Conservation (phyloP, 768 basidiomycete genomes). For the Mycena filopes region DNA sequence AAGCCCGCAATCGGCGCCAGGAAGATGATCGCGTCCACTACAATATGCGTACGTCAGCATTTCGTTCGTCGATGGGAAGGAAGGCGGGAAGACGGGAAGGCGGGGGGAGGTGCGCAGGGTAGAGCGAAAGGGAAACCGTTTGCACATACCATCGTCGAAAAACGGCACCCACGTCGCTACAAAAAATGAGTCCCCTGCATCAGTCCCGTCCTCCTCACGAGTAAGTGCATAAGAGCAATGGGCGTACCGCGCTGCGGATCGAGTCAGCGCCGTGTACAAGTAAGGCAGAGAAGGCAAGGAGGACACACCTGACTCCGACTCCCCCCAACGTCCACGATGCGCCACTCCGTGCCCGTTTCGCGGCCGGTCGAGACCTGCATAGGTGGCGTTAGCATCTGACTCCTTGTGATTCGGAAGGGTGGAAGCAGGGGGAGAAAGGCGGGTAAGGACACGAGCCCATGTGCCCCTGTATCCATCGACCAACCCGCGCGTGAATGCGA, state of each 20-base stretch:
- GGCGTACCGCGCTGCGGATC: constrained; percentile 32
- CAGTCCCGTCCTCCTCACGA: no score
- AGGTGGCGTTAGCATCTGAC: neutral
- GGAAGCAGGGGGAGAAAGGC: constrained; percentile 9
- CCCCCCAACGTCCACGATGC: constrained; percentile 85
- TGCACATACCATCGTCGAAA: constrained; percentile 66
- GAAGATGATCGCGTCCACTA: constrained; percentile 81
- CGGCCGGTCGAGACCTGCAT: constrained; percentile 50
- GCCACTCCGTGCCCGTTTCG: constrained; percentile 74
- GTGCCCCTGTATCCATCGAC: no score
- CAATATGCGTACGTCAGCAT: neutral
- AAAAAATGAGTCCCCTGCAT: constrained; percentile 5
- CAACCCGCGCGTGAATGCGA: no score
- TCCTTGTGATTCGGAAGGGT: neutral
- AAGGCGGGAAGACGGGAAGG: neutral
- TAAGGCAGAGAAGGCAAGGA: constrained; percentile 13
- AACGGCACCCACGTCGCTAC: constrained; percentile 77
- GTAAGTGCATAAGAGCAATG: no score
- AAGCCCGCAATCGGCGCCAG: constrained; percentile 81
- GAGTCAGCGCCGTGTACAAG: no score
- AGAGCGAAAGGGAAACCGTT: neutral
- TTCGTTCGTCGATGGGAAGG: neutral
- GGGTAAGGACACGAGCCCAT: constrained; percentile 7
- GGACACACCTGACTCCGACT: constrained; percentile 76
- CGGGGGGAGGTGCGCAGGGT: neutral